Evolutionary conservation across 2,329 filamentous ascomycete genomes (phyloP), one percentile per base, ranked within the genome.

Genomic region (Epichloe sibirici): DNA sequence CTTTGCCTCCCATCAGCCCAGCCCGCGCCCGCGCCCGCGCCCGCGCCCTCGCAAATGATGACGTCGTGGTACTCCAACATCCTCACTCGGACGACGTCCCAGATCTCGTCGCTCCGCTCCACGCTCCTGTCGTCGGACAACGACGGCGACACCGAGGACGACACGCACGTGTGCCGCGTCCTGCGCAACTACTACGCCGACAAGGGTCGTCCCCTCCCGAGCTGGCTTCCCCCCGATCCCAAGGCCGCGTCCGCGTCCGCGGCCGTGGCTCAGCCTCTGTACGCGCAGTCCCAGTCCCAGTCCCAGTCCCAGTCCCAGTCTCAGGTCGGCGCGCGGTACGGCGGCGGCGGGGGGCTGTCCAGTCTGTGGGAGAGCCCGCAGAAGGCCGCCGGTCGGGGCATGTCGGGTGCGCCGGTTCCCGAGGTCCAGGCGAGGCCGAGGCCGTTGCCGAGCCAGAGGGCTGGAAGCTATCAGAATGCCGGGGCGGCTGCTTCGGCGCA

Each of bases 81-180:
- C 64, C 71, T 84, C 63, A 81, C 77, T 59, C 82, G 77, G 57
- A 82, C 82, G 42, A 79, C 81, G 52, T 82, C 81, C 46, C 78
- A 81, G 62, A 80, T 85, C 65, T 80, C 78, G 58, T 78, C 80
- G 60, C 76, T 83, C 51, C 79, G 80, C 62, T 84, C 84, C 56
- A 82, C 88, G 56, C 81, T 90, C 57, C 80, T 87, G 51, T 71
- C 77, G 58, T 73, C 75, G 65, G 82, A 86, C 58, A 73, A 76
- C 60, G 83, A 85, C 67, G 83, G 84, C 69, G 83, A 86, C 64
- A 85, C 82, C 57, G 79, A 94, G 70, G 90, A 97, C 72, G 89
- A 95, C 72, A 94, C 90, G 3, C 90, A 97, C 73, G 86, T 97
- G 63, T 94, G 88, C 70, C 88, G 93, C 62, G 90, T 95, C 38